Evolutionary conservation across 768 basidiomycete genomes (phyloP).

Genomic region (Strobilomyces confusus): DNA sequence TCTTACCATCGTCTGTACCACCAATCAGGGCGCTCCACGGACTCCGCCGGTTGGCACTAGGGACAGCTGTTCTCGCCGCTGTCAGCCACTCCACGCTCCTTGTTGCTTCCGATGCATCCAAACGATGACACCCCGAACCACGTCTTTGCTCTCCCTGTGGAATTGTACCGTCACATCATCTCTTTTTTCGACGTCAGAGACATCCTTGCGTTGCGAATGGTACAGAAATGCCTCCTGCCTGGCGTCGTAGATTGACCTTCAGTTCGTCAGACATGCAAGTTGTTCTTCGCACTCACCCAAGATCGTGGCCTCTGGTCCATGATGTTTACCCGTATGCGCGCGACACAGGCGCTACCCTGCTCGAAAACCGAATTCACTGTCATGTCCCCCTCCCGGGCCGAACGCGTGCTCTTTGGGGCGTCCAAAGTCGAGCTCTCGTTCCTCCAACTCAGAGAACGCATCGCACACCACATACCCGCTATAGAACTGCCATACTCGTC

Average conservation of each 20-base stretch:
- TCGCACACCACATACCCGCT: not conserved
- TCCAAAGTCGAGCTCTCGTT: slow-evolving; percentile 15
- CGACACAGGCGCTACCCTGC: slow-evolving; percentile 14
- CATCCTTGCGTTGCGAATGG: slow-evolving; percentile 19
- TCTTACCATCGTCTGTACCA: no score
- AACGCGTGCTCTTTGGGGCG: slow-evolving; percentile 13
- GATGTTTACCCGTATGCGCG: slow-evolving; percentile 10
- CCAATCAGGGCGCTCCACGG: not conserved
- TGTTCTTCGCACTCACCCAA: slow-evolving; percentile 15
- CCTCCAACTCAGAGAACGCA: slow-evolving; percentile 8
- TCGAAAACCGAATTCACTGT: slow-evolving; percentile 9
- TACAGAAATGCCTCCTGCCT: not conserved
- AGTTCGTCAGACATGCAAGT: slow-evolving; percentile 23
- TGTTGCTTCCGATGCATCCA: not conserved
- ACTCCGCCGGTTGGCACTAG: not conserved
- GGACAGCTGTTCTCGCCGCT: no score
- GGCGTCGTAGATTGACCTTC: not conserved
- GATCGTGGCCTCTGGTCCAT: slow-evolving; percentile 17
- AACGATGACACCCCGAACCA: not conserved
- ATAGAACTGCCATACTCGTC: not conserved
- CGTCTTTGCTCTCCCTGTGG: slow-evolving; percentile 12
- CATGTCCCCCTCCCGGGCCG: slow-evolving; percentile 11
- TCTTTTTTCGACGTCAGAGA: slow-evolving; percentile 12
- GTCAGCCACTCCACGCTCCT: not conserved
- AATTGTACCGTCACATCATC: slow-evolving; percentile 15